phyloP scores from a whole-genome alignment of 768 basidiomycete genomes.

The Boletus reticuloceps region DNA sequence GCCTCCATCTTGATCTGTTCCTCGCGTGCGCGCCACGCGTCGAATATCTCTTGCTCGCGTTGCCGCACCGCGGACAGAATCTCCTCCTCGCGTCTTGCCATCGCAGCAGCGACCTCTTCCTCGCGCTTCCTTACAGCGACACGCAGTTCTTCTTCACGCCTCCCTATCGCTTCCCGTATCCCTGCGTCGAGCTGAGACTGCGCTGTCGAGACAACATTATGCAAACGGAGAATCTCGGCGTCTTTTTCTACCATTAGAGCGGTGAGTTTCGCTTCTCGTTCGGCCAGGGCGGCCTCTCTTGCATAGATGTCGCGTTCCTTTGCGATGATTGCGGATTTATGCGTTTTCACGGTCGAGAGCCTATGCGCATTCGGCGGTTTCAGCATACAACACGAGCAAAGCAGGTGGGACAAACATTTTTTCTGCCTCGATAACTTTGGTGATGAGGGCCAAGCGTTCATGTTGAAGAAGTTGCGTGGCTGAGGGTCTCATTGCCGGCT shows the following conservation, averaged over 20 bases:
- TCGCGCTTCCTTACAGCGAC: conserved; percentile 63
- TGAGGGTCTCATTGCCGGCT: conserved; percentile 88
- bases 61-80: conserved; percentile 64
- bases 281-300: conserved; percentile 53
- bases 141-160: conserved; percentile 69
- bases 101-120: conserved; percentile 64
- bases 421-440: conserved; percentile 72
- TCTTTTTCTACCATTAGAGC: conserved; percentile 56
- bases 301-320: conserved; percentile 64
- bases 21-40: conserved; percentile 57
- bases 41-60: conserved; percentile 61
- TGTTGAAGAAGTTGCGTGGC: conserved; percentile 78
- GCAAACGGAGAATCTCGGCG: conserved; percentile 51
- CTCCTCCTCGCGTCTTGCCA: conserved; percentile 66
- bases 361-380: conserved; percentile 33
- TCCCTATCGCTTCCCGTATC: conserved; percentile 55
- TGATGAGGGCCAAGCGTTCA: conserved; percentile 68
- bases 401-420: conserved; percentile 54
- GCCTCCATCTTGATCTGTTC: conserved; percentile 51
- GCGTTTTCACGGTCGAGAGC: conserved; percentile 60
- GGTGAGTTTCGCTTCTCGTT: conserved; percentile 53
- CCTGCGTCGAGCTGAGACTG: conserved; percentile 43
- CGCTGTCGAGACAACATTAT: conserved; percentile 39
- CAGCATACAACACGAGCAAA: not conserved
- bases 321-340: conserved; percentile 51